Conservation (phyloP, 768 basidiomycete species). For the Termitomyces sp. region DNA sequence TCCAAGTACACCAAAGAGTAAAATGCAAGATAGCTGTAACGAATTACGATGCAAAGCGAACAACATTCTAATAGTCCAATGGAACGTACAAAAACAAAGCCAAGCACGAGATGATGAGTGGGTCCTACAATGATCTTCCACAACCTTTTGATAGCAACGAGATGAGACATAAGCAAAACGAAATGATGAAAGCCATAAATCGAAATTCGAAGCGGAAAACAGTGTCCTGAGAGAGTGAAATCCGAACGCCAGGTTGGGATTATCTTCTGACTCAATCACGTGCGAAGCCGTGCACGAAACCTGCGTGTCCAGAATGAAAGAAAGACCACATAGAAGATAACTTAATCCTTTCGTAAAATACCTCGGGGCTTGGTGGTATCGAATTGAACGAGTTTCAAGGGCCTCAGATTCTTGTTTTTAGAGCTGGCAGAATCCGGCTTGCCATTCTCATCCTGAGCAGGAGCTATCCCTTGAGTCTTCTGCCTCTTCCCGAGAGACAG, state of each 20-base stretch:
- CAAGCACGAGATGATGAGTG: background rate
- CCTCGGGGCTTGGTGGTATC: conserved; percentile 63
- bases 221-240: conserved; percentile 5
- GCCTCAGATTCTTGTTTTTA: conserved; percentile 48
- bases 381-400: conserved; percentile 53
- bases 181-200: conserved; percentile 5
- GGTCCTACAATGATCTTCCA: background rate
- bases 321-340: conserved; percentile 56
- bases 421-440: conserved; percentile 25
- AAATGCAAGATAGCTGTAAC: background rate
- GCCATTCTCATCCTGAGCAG: conserved; percentile 35
- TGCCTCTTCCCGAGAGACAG: conserved; percentile 55
- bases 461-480: conserved; percentile 26
- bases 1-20: background rate
- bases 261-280: conserved; percentile 28
- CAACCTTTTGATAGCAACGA: background rate
- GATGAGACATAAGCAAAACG: conserved; percentile 5
- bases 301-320: conserved; percentile 49
- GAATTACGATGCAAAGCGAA: background rate
- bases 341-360: conserved; percentile 47
- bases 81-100: background rate
- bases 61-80: background rate
- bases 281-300: conserved; percentile 37
- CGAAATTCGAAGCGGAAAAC: background rate
- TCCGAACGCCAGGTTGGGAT: conserved; percentile 13